Percentiles rank a stretch among this genome's conserved stretches.
Conservation (phyloP, 1,284 basidiomycete species). For the Omphalotus olearius region DNA sequence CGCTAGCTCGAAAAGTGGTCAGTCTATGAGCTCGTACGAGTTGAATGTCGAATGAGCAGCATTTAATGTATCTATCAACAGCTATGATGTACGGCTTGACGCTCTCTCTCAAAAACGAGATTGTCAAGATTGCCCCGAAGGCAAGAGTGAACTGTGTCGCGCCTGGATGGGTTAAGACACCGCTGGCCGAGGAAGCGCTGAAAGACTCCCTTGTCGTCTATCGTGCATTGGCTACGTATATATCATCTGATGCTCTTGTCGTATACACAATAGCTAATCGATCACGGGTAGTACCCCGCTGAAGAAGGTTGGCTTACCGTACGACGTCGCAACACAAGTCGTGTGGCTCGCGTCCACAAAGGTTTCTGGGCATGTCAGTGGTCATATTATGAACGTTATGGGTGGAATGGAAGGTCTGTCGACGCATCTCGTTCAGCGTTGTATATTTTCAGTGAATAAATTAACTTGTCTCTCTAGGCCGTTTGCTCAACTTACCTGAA, state of each 20-base stretch:
- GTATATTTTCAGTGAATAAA: background rate
- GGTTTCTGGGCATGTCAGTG: constrained; percentile 69
- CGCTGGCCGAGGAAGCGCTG: constrained; percentile 44
- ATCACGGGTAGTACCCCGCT: constrained; percentile 52
- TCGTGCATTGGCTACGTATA: constrained; percentile 48
- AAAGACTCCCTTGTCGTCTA: constrained; percentile 41
- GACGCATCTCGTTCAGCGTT: background rate
- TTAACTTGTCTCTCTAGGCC: background rate
- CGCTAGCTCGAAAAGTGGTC: constrained; percentile 54
- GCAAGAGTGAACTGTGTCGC: constrained; percentile 71
- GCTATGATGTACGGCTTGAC: constrained; percentile 75
- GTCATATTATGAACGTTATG: constrained; percentile 67
- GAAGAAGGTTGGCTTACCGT: constrained; percentile 62
- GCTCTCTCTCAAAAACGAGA: constrained; percentile 73
- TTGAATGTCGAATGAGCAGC: background rate
- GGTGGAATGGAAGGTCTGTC: constrained; percentile 73
- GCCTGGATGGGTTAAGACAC: constrained; percentile 63
- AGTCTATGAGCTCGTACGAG: constrained; percentile 12
- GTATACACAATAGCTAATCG: background rate
- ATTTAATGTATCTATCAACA: constrained; percentile 21
- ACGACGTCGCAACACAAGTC: constrained; percentile 66
- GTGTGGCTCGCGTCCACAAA: constrained; percentile 55
- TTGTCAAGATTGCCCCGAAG: constrained; percentile 67
- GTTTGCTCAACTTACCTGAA: no score
- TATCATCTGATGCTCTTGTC: background rate